A percentile compares a stretch with the other conserved stretches of the same genome.
phyloP scores from a whole-genome alignment of 192 early-diverging fungal genomes.

The Linnemannia hyalina region DNA sequence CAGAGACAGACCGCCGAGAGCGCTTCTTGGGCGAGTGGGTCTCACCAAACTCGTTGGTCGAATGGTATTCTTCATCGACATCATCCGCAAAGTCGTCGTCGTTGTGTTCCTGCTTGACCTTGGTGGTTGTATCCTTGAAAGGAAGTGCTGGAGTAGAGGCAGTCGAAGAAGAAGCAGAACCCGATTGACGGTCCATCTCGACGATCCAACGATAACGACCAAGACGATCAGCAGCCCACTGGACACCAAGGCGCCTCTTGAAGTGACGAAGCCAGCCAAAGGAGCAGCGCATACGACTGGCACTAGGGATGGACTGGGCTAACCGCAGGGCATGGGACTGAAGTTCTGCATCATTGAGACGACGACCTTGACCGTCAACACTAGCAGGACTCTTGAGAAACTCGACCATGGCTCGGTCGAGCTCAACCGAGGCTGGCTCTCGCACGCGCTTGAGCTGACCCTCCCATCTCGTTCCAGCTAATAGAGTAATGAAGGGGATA shows the following conservation, averaged over 20 bases:
- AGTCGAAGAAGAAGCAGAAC: background rate
- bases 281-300: slow-evolving; percentile 52
- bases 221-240: slow-evolving; percentile 46
- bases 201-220: slow-evolving; percentile 51
- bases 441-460: slow-evolving; percentile 56
- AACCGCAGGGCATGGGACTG: slow-evolving; percentile 51
- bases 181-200: slow-evolving; percentile 36
- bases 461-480: slow-evolving; percentile 45
- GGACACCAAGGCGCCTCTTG: slow-evolving; percentile 51
- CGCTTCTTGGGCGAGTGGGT: slow-evolving; percentile 22
- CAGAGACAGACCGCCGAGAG: background rate
- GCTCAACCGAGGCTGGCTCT: slow-evolving; percentile 56
- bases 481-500: background rate
- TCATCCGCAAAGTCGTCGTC: slow-evolving; percentile 14
- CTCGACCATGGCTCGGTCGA: slow-evolving; percentile 55
- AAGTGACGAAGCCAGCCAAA: slow-evolving; percentile 55
- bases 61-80: slow-evolving; percentile 41
- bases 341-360: slow-evolving; percentile 53
- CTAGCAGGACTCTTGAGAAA: slow-evolving; percentile 50
- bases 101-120: slow-evolving; percentile 19
- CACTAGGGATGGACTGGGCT: slow-evolving; percentile 51
- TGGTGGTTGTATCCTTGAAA: background rate
- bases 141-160: background rate
- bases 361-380: slow-evolving; percentile 48
- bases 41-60: slow-evolving; percentile 30